These are phyloP conservation scores for Glycyrrhiza uralensis DNA, from an alignment of 306 rosid species.

Conservation along the genomic window DNA sequence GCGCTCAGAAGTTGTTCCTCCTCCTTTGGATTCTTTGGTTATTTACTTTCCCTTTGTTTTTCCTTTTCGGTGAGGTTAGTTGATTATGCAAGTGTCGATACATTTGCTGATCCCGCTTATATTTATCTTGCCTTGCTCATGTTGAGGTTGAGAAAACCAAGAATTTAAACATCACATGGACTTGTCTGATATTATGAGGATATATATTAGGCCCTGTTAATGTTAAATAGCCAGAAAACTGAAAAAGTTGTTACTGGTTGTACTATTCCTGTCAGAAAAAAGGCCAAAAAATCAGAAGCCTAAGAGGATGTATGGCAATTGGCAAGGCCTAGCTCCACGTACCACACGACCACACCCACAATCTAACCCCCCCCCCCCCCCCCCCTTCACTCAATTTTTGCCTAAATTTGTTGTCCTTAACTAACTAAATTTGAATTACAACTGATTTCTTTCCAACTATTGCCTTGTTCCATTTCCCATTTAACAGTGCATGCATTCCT, in stretches of 20 bases:
- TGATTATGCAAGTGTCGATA: neutral
- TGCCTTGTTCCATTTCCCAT: neutral
- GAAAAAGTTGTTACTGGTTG: conserved; percentile 31
- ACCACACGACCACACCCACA: neutral
- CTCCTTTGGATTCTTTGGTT: conserved; percentile 33
- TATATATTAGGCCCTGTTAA: conserved; percentile 29
- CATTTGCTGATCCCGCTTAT: neutral
- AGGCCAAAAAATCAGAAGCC: neutral
- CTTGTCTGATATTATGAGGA: conserved; percentile 45
- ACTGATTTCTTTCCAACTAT: conserved; percentile 7
- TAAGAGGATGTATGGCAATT: neutral
- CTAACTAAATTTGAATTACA: conserved; percentile 19
- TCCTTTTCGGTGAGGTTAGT: conserved; percentile 11
- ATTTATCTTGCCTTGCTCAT: conserved; percentile 11
- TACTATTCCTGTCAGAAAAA: conserved; percentile 29
- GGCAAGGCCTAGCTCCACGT: too few relatives aligned
- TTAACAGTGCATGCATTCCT: neutral
- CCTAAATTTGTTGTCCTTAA: neutral
- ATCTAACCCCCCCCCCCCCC: too few relatives aligned
- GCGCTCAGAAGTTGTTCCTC: conserved; percentile 87
- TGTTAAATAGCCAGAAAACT: conserved; percentile 28
- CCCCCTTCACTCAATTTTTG: conserved; percentile 12
- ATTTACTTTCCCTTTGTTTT: neutral
- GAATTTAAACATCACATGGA: conserved; percentile 66
- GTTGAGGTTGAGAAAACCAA: conserved; percentile 44